These are phyloP conservation scores for Kwoniella sp. DNA, from an alignment of 768 basidiomycete genomes.

Conservation along the genomic window DNA sequence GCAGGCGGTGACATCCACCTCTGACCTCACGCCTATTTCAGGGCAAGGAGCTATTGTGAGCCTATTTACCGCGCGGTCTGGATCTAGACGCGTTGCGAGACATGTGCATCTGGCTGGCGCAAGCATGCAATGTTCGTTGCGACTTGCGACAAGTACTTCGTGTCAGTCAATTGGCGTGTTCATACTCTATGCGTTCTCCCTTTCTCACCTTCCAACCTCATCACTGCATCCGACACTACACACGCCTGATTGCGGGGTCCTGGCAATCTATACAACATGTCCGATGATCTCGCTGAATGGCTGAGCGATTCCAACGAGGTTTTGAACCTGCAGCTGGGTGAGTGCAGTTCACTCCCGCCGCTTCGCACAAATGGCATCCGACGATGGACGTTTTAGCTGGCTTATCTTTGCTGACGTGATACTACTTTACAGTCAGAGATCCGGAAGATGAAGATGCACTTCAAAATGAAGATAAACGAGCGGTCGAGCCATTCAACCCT, in stretches of 20 bases:
- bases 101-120: no score
- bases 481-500: conserved; percentile 70
- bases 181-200: no score
- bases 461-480: conserved; percentile 63
- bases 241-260: no score
- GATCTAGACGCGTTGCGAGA: no score
- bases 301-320: conserved; percentile 78
- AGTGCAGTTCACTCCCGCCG: conserved; percentile 38
- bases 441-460: conserved; percentile 66
- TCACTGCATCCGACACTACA: background rate
- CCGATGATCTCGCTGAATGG: conserved; percentile 64
- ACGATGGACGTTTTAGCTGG: no score
- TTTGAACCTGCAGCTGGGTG: conserved; percentile 74
- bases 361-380: conserved; percentile 11
- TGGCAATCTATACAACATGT: conserved; percentile 33
- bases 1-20: background rate
- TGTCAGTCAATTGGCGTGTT: no score
- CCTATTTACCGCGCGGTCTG: no score
- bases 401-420: conserved; percentile 15
- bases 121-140: no score
- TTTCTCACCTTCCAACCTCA: background rate
- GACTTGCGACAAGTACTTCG: no score
- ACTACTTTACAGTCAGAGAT: conserved; percentile 65
- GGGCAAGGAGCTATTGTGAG: no score
- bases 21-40: background rate